Evolutionary conservation across 1,284 basidiomycete species (phyloP).

Genomic region (Gastroboletus turbinatus): DNA sequence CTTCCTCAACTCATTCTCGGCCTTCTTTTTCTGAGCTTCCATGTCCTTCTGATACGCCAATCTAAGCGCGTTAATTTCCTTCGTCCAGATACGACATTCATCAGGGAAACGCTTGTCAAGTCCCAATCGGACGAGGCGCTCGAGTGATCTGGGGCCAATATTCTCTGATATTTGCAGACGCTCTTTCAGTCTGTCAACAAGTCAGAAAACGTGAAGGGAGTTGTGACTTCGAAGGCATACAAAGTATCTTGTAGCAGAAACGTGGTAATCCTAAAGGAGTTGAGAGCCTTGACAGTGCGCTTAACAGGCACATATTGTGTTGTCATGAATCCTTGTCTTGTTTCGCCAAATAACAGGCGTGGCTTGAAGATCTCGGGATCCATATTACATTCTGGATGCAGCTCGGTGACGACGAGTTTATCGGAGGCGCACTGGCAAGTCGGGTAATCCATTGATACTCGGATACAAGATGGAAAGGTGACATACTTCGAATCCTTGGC

Average conservation of each 20-base stretch:
- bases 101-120: constrained; percentile 33
- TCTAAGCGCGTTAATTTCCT: constrained; percentile 16
- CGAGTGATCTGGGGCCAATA: constrained; percentile 31
- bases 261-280: constrained; percentile 1
- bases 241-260: constrained; percentile 23
- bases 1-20: constrained; percentile 9
- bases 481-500: constrained; percentile 44
- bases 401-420: constrained; percentile 8
- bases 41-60: constrained; percentile 3
- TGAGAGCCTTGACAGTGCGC: constrained; percentile 8
- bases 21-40: constrained; percentile 11
- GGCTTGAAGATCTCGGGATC: constrained; percentile 29
- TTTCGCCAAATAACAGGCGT: constrained; percentile 36
- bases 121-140: constrained; percentile 33
- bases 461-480: neutral
- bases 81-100: constrained; percentile 28
- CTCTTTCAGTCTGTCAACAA: constrained; percentile 25
- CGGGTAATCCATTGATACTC: neutral
- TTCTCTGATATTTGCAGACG: constrained; percentile 30
- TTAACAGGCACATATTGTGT: constrained; percentile 24
- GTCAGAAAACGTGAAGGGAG: constrained; percentile 1
- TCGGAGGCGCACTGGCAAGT: constrained; percentile 20
- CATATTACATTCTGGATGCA: constrained; percentile 23
- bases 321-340: constrained; percentile 36
- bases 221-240: constrained; percentile 13